Conservation (phyloP, 2,329 filamentous ascomycete genomes). For the Cladorrhinum sp. region DNA sequence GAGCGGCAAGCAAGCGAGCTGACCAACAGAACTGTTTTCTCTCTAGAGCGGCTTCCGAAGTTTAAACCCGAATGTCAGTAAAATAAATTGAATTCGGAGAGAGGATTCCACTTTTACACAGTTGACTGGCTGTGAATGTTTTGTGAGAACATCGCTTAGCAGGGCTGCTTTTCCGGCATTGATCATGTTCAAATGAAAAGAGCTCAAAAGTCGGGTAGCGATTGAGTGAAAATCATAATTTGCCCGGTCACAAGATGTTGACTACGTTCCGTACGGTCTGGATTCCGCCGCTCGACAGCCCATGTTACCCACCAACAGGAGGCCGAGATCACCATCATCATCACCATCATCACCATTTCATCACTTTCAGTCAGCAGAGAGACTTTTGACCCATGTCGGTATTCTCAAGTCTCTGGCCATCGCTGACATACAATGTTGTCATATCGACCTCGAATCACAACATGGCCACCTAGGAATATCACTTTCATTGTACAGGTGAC, state of each 20-base stretch:
- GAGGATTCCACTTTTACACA: background rate
- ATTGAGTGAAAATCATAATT: conserved; percentile 1
- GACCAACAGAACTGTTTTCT: no score
- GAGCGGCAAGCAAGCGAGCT: no score
- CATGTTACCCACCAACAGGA: no score
- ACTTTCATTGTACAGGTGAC: no score
- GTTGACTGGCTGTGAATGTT: background rate
- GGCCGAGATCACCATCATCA: no score
- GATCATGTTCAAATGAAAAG: background rate
- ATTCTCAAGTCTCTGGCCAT: no score
- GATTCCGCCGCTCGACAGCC: no score
- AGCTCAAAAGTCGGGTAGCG: conserved; percentile 1
- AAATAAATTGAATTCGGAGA: background rate
- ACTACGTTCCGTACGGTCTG: background rate
- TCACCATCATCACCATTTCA: no score
- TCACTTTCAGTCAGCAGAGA: no score
- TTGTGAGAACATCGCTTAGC: background rate
- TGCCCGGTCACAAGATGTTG: background rate
- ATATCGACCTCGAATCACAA: background rate
- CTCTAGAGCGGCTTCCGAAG: background rate
- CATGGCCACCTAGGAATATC: background rate
- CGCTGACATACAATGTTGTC: background rate
- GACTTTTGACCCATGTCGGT: no score
- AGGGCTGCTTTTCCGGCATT: background rate
- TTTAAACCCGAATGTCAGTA: background rate